Evolutionary conservation across 2,329 filamentous ascomycete species (phyloP).

Genomic region (Epichloe bromicola): DNA sequence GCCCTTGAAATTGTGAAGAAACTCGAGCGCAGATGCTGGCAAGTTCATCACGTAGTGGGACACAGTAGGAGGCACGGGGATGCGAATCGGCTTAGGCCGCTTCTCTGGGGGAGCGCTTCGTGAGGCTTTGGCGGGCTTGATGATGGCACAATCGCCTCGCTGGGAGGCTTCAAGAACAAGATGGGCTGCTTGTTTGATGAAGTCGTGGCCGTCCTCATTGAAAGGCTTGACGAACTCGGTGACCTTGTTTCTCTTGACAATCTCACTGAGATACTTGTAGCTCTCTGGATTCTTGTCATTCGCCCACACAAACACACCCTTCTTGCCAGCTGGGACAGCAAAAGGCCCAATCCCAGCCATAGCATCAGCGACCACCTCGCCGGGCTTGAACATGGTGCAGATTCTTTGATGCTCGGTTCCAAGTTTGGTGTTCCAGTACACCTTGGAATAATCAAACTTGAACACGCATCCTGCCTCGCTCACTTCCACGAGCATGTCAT

Average conservation of each 20-base stretch:
- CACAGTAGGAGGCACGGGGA: constrained; percentile 59
- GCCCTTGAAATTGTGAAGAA: constrained; percentile 55
- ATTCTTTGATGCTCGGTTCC: constrained; percentile 80
- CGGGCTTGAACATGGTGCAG: constrained; percentile 60
- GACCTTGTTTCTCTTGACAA: constrained; percentile 66
- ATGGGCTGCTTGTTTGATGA: constrained; percentile 61
- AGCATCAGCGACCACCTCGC: constrained; percentile 86
- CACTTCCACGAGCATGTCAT: constrained; percentile 73
- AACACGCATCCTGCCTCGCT: constrained; percentile 78
- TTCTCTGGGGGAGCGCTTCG: constrained; percentile 24
- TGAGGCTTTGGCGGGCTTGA: constrained; percentile 28
- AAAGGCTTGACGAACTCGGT: constrained; percentile 60
- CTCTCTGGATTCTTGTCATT: constrained; percentile 96
- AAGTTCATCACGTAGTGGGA: constrained; percentile 98
- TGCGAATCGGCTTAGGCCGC: constrained; percentile 22
- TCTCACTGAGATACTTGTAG: constrained; percentile 56
- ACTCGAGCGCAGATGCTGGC: constrained; percentile 76
- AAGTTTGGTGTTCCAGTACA: constrained; percentile 95
- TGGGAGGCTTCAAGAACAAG: constrained; percentile 38
- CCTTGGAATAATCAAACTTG: constrained; percentile 84
- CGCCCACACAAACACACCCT: constrained; percentile 83
- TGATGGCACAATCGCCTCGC: constrained; percentile 39
- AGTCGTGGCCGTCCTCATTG: constrained; percentile 69
- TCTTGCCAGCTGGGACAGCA: constrained; percentile 80
- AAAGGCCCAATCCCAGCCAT: constrained; percentile 98